Percentiles rank a stretch among this genome's conserved stretches.
Conservation (phyloP, 345 rosid species). For the Anastatica hierochuntica region DNA sequence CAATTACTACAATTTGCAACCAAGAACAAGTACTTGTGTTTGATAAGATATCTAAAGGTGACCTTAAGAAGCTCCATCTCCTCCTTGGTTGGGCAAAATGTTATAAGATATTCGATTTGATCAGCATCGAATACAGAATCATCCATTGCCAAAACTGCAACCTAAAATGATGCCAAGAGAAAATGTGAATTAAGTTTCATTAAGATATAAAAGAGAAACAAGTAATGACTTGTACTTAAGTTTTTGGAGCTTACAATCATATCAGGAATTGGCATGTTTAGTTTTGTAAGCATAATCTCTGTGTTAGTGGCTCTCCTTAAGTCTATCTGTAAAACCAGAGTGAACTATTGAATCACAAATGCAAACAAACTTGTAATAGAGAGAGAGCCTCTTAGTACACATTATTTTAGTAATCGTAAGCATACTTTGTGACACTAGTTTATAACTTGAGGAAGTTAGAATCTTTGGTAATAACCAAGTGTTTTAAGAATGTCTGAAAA, state of each 20-base stretch:
- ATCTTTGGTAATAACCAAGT: background rate
- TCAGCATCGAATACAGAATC: constrained; percentile 82
- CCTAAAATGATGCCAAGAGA: constrained; percentile 40
- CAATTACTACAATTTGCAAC: constrained; percentile 9
- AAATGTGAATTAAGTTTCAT: constrained; percentile 6
- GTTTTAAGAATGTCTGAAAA: background rate
- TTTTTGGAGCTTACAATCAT: constrained; percentile 78
- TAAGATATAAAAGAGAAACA: background rate
- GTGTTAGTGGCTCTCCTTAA: constrained; percentile 97
- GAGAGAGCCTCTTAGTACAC: background rate
- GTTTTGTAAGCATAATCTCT: constrained; percentile 99
- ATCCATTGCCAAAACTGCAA: constrained; percentile 95
- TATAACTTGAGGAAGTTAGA: constrained; percentile 3
- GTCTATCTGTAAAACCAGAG: constrained; percentile 51
- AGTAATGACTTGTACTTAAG: background rate
- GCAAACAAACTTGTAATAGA: background rate
- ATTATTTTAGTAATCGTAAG: background rate
- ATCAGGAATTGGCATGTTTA: constrained; percentile 95
- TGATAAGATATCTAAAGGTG: constrained; percentile 10
- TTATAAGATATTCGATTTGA: constrained; percentile 96
- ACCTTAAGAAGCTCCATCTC: constrained; percentile 99
- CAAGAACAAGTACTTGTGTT: constrained; percentile 6
- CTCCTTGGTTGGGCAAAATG: constrained; percentile 96
- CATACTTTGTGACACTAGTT: constrained; percentile 2
- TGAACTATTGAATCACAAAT: background rate